Evolutionary conservation across 2,329 filamentous ascomycete genomes (phyloP), one percentile per base, ranked within the genome.

Genomic region (Lachnum nothofagi): DNA sequence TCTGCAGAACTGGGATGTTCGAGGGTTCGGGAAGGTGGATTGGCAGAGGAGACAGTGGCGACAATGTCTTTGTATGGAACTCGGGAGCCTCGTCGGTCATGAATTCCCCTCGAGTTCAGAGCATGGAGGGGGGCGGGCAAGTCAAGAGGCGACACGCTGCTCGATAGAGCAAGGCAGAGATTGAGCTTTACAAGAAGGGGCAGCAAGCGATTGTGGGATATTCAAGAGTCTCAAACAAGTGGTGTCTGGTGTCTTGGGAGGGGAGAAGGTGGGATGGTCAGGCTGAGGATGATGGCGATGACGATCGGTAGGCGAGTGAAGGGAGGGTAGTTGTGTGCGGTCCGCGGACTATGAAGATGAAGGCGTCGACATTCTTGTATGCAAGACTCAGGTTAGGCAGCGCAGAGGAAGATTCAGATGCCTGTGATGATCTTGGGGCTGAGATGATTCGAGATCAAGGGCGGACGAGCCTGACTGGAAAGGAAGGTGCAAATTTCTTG

Each of bases 1-100:
- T 82, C 64, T 82, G 77, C 62, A 87, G 72, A 46, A 88, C 78
- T 49, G 83, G 82, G 51, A 87, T 85, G 58, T 80, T 84, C 59
- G 80, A 76, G 45, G 83, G 82, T 67, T 83, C 79, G 57, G 83
- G 77, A 57, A 83, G 72, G 67, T 86, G 81, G 60, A 86, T 68
- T 58, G 84, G 84, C 60, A 83, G 81, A 63, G 85, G 85, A 65
- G 82, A 86, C 63, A 85, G 79, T 56, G 85, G 84, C 63, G 82
- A 85, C 63, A 85, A 70, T 57, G 78, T 78, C 66, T 82, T 77
- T 69, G 80, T 80, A 64, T 77, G 78, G 65, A 82, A 79, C 66
- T 83, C 77, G 61, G 70, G 70, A 63, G 75, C 69, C 66, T 78
- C 73, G 51, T 49, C 42, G 42, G 52, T 49, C 55, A 62, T 61